Evolutionary conservation across 2,329 filamentous ascomycete genomes (phyloP), one percentile per base, ranked within the genome.

Genomic region (Colletotrichum cuscutae): DNA sequence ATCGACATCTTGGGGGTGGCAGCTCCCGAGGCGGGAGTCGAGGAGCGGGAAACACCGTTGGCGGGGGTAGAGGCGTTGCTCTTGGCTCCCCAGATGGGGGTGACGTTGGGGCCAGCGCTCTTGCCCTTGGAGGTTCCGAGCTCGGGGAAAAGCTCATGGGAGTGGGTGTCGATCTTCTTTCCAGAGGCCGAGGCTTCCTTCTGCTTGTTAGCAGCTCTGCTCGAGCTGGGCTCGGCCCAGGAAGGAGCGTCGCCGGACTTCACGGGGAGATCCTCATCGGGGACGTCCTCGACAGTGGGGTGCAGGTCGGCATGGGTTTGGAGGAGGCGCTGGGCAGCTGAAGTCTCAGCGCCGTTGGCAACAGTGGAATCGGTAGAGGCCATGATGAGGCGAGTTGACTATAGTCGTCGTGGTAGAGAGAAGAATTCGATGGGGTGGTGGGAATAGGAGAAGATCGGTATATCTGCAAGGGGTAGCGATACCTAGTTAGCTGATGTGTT

Each of bases 61-160:
- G 87, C 84, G 49, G 84, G 82, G 75, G 85, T 82, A 69, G 89
- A 84, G 66, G 90, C 91, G 80, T 91, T 92, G 74, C 85, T 73
- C 84, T 92, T 94, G 46, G 89, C 90, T 75, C 93, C 93, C 95
- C 96, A 98, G 77, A 94, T 91, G 58, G 92, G 91, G 59, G 92
- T 88, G 72, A 91, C 88, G 76, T 90, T 89, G 70, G 91, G 87
- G 75, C 89, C 83, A 22, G 42, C 8, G 8, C 91, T 86, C 83
- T 95, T 95, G 65, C 91, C 86, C 82, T 91, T 91, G 70, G 87
- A 83, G 26, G 85, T 89, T 75, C 95, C 96, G 59, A 99, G 90
- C 77, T 95, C 92, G n/a, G 97, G 97, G 88, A 99, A 99, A 72
- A 94, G 87, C 83, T 98, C 95, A 80, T 97, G 94, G 22, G 94